Evolutionary conservation across 2,329 filamentous ascomycete genomes (phyloP), one percentile per base, ranked within the genome.

Genomic region (Fusarium sarcochroum): DNA sequence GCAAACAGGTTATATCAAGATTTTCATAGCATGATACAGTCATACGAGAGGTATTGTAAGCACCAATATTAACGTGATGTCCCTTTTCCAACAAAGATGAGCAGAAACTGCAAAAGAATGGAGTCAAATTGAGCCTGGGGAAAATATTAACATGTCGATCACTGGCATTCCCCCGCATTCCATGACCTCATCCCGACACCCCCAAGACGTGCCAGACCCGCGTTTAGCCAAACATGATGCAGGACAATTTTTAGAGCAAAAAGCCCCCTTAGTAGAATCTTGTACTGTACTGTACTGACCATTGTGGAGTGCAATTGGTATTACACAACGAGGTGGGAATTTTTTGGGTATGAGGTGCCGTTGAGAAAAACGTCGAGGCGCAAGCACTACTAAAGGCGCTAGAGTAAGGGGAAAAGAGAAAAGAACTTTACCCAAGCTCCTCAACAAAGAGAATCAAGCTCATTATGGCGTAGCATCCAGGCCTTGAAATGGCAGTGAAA

Each of bases 131-230:
- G 50, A 44, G 47, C 49, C 56, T 46, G 49, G 64, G 37, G 56
- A 18, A 41, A 46, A 30, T 53, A 18, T 60, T 55, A 68, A 52
- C 23, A 63, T 57, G 61, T 57, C 49, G 59, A 68, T 67, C 63
- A 61, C 56, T 67, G 68, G 68, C 41, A 73, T 73, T 74, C 70
- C 75, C 74, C 75, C 75, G 75, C 75, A 76, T 75, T 76, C 72
- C 75, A 75, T 77, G 73, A 75, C 75, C 75, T 76, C 75, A 76
- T 77, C 73, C 70, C 73, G 70, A 66, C 62, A 63, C 52, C 63
- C 64, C 62, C 60, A 70, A 67, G 46, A 58, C 52, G 62, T 72
- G 72, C 72, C 60, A 63, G 52, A 71, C 68, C 60, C 66, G 68
- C 55, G 56, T 59, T 61, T 59, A 63, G 34, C 68, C 70, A 74